These are phyloP conservation scores for Nemania sp. DNA, from an alignment of 2,329 filamentous ascomycete genomes.

Conservation along the genomic window DNA sequence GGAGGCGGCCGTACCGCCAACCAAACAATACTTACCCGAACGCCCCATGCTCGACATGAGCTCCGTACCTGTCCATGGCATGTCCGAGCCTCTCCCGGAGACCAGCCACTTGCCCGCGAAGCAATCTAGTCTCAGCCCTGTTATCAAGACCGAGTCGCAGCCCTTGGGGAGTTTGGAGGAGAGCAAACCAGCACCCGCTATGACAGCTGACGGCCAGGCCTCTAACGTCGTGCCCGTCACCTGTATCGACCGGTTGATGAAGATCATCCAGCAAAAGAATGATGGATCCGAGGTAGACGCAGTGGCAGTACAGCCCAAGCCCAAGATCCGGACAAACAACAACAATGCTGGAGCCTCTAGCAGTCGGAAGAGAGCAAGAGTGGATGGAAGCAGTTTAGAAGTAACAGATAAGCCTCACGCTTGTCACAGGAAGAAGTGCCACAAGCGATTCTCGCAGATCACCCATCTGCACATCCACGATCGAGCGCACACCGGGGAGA, in stretches of 20 bases:
- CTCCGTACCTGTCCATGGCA: slow-evolving; percentile 12
- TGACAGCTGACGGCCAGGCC: slow-evolving; percentile 60
- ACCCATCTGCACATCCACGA: slow-evolving; percentile 93
- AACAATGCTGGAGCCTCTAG: slow-evolving; percentile 43
- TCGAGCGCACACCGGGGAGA: slow-evolving; percentile 87
- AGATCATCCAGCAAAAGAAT: slow-evolving; percentile 80
- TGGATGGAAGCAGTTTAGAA: slow-evolving; percentile 28
- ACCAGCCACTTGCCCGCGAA: slow-evolving; percentile 21
- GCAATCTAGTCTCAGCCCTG: slow-evolving; percentile 31
- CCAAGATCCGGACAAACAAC: slow-evolving; percentile 12
- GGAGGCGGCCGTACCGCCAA: slow-evolving; percentile 22
- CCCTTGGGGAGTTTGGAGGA: slow-evolving; percentile 28
- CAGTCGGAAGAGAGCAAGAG: slow-evolving; percentile 48
- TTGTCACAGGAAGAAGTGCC: slow-evolving; percentile 80
- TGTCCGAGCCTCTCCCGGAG: slow-evolving; percentile 23
- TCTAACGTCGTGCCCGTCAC: slow-evolving; percentile 78
- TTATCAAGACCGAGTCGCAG: slow-evolving; percentile 39
- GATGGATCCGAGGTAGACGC: slow-evolving; percentile 45
- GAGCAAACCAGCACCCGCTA: slow-evolving; percentile 58
- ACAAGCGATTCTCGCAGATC: slow-evolving; percentile 88
- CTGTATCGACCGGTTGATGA: slow-evolving; percentile 89
- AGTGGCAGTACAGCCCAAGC: slow-evolving; percentile 11
- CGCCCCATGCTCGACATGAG: slow-evolving; percentile 31
- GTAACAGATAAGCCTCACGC: slow-evolving; percentile 65
- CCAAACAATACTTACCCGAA: slow-evolving; percentile 35